Percentiles rank a stretch among this genome's conserved stretches.
These are phyloP conservation scores for Orobanche coerulescens DNA, from an alignment of 257 asterid genomes.

Conservation along the genomic window DNA sequence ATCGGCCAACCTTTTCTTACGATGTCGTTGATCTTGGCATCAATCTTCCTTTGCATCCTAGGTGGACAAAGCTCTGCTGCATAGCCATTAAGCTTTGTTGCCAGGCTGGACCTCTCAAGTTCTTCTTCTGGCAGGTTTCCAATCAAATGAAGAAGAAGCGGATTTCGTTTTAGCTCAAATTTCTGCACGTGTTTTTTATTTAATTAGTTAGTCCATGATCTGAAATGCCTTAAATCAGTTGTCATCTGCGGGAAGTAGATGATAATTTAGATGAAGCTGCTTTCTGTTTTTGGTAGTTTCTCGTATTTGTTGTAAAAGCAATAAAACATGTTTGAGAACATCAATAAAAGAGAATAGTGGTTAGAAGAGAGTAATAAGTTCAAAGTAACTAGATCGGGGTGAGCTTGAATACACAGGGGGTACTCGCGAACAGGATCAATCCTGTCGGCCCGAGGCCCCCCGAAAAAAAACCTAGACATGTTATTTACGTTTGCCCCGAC, in stretches of 20 bases:
- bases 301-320: constrained; percentile 3
- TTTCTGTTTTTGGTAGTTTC: neutral
- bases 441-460: no score
- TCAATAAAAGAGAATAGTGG: neutral
- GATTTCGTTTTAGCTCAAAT: constrained; percentile 90
- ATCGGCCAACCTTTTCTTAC: constrained; percentile 88
- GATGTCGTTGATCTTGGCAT: constrained; percentile 65
- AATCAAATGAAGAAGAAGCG: constrained; percentile 77
- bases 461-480: no score
- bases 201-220: constrained; percentile 22
- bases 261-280: neutral
- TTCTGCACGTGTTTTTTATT: constrained; percentile 58
- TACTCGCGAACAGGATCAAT: no score
- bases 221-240: neutral
- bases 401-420: no score
- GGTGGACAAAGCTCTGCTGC: constrained; percentile 93
- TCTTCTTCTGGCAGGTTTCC: constrained; percentile 89
- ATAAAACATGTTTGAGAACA: constrained; percentile 12
- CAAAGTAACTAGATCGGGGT: constrained; percentile 1
- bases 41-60: constrained; percentile 57
- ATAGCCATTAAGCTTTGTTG: constrained; percentile 78
- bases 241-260: neutral
- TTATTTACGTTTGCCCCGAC: neutral
- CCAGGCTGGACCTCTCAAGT: constrained; percentile 69
- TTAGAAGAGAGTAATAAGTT: constrained; percentile 1